These are phyloP conservation scores for Tephrocybe rancida DNA, from an alignment of 768 basidiomycete species.

Conservation along the genomic window DNA sequence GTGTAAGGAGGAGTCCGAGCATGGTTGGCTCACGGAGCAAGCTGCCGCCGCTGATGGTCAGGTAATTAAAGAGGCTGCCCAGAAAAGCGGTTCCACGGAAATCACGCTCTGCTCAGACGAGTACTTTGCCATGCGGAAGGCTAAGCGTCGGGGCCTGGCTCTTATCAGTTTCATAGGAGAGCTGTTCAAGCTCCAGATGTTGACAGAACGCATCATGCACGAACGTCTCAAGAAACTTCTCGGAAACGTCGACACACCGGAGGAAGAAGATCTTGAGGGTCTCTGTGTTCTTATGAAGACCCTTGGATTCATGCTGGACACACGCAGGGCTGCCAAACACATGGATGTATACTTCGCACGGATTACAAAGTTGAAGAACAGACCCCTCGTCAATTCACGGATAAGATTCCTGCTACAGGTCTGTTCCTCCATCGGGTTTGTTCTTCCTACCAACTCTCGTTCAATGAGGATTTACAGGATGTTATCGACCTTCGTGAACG, in stretches of 20 bases:
- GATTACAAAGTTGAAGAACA: constrained; percentile 83
- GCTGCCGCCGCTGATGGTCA: constrained; percentile 84
- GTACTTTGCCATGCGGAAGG: constrained; percentile 95
- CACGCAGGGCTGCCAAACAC: constrained; percentile 75
- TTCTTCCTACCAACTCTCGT: constrained; percentile 6
- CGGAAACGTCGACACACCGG: constrained; percentile 90
- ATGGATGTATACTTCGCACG: constrained; percentile 94
- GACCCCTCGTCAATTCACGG: constrained; percentile 74
- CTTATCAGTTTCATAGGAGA: constrained; percentile 98
- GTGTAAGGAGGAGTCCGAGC: constrained; percentile 98
- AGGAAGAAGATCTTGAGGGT: constrained; percentile 97
- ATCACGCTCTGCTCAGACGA: constrained; percentile 90
- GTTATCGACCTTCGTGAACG: constrained; percentile 85
- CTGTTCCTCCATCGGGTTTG: constrained; percentile 21
- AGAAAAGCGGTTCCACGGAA: constrained; percentile 58
- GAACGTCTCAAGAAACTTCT: constrained; percentile 96
- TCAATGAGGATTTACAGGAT: constrained; percentile 55
- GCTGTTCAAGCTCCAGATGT: constrained; percentile 98
- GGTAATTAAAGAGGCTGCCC: constrained; percentile 70
- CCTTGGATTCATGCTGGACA: constrained; percentile 84
- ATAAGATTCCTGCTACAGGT: constrained; percentile 98
- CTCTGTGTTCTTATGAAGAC: constrained; percentile 92
- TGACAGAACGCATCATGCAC: constrained; percentile 98
- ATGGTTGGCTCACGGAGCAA: constrained; percentile 91
- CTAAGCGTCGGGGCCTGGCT: constrained; percentile 95